Conservation (phyloP, 768 basidiomycete genomes). For the Jaapia argillacea region DNA sequence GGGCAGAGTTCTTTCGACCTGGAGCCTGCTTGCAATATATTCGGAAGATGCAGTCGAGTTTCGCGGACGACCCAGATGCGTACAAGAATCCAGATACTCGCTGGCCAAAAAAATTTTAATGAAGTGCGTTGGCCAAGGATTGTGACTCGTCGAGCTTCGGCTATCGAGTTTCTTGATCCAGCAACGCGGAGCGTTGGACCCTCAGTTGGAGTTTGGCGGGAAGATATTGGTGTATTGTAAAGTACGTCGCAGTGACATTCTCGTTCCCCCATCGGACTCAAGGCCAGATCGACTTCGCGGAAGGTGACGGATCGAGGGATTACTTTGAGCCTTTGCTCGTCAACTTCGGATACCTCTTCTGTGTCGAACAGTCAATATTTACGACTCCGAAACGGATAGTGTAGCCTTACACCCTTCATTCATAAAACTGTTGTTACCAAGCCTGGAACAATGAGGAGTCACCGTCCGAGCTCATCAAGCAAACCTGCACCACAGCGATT, state of each 20-base stretch:
- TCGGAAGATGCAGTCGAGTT: slow-evolving; percentile 92
- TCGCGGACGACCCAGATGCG: slow-evolving; percentile 68
- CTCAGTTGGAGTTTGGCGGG: slow-evolving; percentile 71
- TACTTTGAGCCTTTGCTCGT: slow-evolving; percentile 67
- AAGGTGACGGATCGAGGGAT: slow-evolving; percentile 78
- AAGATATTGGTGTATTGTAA: slow-evolving; percentile 68
- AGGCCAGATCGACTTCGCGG: slow-evolving; percentile 56
- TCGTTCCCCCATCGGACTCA: slow-evolving; percentile 87
- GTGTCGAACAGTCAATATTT: too few species aligned
- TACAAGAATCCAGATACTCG: slow-evolving; percentile 69
- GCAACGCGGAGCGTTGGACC: too few species aligned
- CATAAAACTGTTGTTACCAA: too few species aligned
- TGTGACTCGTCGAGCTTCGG: not conserved
- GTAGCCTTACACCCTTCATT: too few species aligned
- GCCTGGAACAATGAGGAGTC: too few species aligned
- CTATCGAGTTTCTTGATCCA: too few species aligned
- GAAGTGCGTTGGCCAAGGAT: slow-evolving; percentile 32
- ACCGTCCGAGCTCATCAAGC: too few species aligned
- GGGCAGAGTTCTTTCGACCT: too few species aligned
- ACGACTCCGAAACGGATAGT: too few species aligned
- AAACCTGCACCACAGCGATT: too few species aligned
- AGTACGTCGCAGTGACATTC: slow-evolving; percentile 80
- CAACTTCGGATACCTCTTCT: too few species aligned
- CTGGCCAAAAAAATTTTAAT: slow-evolving; percentile 52
- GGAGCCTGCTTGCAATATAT: slow-evolving; percentile 96